These are phyloP conservation scores for Helotiales sp. DNA, from an alignment of 2,329 filamentous ascomycete species.

Conservation along the genomic window DNA sequence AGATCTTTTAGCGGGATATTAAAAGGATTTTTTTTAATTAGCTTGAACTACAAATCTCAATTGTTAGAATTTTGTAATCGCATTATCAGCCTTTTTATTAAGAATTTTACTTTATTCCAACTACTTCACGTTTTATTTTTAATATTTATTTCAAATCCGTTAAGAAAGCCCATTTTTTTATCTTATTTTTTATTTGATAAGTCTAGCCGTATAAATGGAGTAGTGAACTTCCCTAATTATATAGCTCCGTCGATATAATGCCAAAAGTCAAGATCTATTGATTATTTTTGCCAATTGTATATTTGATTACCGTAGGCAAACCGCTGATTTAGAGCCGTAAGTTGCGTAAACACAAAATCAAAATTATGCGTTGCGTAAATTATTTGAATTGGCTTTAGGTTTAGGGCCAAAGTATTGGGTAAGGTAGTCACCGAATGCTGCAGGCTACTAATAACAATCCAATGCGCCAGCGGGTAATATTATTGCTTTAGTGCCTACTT, in stretches of 20 bases:
- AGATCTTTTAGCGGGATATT: background rate
- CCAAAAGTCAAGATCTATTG: no score
- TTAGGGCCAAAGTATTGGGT: conserved; percentile 20
- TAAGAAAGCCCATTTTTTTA: no score
- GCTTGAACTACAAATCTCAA: background rate
- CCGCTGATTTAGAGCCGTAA: background rate
- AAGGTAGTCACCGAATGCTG: conserved; percentile 9
- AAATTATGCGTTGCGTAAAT: conserved; percentile 42
- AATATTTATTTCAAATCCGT: background rate
- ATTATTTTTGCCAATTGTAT: background rate
- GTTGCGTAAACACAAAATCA: conserved; percentile 37
- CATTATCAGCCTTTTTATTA: background rate
- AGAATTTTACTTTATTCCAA: background rate
- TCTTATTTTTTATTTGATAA: background rate
- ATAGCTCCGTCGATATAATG: background rate
- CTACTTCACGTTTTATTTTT: background rate
- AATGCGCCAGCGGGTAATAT: no score
- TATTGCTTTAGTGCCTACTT: no score
- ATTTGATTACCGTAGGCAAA: background rate
- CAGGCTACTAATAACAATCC: conserved; percentile 29
- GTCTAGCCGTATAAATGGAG: background rate
- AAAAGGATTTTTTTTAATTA: background rate
- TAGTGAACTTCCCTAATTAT: background rate
- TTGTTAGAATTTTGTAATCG: no score
- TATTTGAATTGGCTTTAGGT: conserved; percentile 15